phyloP scores from a whole-genome alignment of 2,329 filamentous ascomycete genomes.

The Cytospora piceae region DNA sequence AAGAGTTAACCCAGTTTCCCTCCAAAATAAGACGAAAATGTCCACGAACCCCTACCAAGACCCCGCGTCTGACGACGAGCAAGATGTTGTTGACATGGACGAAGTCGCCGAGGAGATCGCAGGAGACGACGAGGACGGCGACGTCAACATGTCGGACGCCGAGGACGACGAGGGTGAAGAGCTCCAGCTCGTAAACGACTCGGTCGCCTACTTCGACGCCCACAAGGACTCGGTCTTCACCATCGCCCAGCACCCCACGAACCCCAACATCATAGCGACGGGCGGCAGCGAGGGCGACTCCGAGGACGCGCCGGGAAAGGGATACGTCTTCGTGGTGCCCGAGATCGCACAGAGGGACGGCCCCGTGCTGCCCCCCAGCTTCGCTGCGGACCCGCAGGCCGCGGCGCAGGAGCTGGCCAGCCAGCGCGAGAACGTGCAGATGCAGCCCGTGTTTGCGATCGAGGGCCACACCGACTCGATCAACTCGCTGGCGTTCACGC shows the following conservation, averaged over 20 bases:
- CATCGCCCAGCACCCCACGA: constrained; percentile 87
- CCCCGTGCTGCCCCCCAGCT: constrained; percentile 77
- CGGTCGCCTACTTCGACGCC: constrained; percentile 85
- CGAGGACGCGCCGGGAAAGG: constrained; percentile 71
- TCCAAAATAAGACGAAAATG: constrained; percentile 26
- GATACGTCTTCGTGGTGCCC: constrained; percentile 62
- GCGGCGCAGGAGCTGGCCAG: constrained; percentile 25
- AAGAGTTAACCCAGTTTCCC: not conserved
- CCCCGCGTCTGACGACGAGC: constrained; percentile 58
- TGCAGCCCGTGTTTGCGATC: constrained; percentile 71
- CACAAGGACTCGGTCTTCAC: constrained; percentile 93
- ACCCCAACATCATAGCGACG: constrained; percentile 79
- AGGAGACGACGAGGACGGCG: constrained; percentile 58
- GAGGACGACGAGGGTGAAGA: constrained; percentile 60
- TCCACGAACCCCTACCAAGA: constrained; percentile 42
- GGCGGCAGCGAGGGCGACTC: constrained; percentile 71
- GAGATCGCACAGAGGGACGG: constrained; percentile 52
- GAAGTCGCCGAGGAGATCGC: constrained; percentile 78
- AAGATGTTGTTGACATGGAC: constrained; percentile 74
- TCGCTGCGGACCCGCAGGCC: constrained; percentile 66
- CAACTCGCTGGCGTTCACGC: constrained; percentile 82
- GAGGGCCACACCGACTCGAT: constrained; percentile 93
- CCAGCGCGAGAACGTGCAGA: constrained; percentile 51
- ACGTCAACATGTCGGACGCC: constrained; percentile 38
- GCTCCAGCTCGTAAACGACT: constrained; percentile 87